These are phyloP conservation scores for Leishmania turanica DNA, from an alignment of 208 protist species.

Conservation along the genomic window DNA sequence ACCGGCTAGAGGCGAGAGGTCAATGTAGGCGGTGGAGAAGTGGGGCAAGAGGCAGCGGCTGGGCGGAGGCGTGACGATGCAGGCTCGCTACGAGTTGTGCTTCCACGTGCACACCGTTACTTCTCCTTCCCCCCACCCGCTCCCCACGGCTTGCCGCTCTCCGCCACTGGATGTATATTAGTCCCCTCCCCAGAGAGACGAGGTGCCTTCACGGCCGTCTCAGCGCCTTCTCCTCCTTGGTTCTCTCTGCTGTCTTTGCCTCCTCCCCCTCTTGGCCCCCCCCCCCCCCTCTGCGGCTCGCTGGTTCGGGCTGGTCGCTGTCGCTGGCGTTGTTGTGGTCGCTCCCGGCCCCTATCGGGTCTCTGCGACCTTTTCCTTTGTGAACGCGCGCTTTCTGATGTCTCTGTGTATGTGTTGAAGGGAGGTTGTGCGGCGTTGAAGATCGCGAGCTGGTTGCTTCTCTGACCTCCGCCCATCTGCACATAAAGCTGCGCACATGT, in stretches of 20 bases:
- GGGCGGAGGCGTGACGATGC: neutral
- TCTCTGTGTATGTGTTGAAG: neutral
- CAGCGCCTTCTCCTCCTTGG: neutral
- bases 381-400: neutral
- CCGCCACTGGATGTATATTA: neutral
- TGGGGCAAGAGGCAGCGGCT: neutral
- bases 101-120: neutral
- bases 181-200: neutral
- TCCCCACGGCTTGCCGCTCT: neutral
- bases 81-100: neutral
- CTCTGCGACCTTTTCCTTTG: neutral
- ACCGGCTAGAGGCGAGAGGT: neutral
- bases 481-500: neutral
- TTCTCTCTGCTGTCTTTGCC: neutral
- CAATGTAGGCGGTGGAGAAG: neutral
- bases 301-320: neutral
- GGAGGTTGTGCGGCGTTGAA: neutral
- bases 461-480: neutral
- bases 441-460: neutral
- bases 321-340: neutral
- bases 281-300: neutral
- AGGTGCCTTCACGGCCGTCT: neutral
- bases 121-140: neutral
- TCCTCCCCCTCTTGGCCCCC: neutral
- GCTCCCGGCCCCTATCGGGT: neutral